phyloP scores from a whole-genome alignment of 306 rosid genomes.

The Phaseolus lunatus region DNA sequence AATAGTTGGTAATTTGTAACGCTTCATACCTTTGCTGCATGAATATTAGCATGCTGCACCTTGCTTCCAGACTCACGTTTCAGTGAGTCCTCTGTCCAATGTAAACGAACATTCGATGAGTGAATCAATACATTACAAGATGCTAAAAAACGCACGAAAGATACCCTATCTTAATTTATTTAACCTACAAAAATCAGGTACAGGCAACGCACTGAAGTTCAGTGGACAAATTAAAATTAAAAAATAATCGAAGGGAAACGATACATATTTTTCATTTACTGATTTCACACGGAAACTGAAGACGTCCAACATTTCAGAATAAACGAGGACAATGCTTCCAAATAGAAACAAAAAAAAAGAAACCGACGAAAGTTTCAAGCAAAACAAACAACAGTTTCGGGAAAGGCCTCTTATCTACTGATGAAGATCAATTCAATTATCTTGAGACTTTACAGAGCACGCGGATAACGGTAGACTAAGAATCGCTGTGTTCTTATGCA shows the following conservation, averaged over 20 bases:
- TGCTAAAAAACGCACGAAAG: neutral
- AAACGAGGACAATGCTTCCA: slow-evolving; percentile 9
- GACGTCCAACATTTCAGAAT: neutral
- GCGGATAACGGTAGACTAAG: neutral
- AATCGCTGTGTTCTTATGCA: neutral
- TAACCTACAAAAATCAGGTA: neutral
- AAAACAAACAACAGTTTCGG: too few relatives aligned
- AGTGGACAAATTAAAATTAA: neutral
- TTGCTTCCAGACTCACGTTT: slow-evolving; percentile 93
- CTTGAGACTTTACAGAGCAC: neutral
- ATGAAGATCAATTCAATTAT: neutral
- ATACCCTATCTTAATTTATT: slow-evolving; percentile 1
- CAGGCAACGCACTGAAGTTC: neutral
- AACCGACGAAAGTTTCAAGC: too few relatives aligned
- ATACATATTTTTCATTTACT: neutral
- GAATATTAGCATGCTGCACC: slow-evolving; percentile 90
- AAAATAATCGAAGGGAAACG: neutral
- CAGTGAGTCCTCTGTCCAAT: slow-evolving; percentile 79
- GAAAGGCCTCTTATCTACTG: too few relatives aligned
- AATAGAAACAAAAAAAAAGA: neutral
- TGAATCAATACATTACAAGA: neutral
- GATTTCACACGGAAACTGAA: neutral
- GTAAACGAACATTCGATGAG: slow-evolving; percentile 18
- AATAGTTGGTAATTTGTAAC: neutral
- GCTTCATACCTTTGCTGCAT: slow-evolving; percentile 79